These are phyloP conservation scores for Plasmodium fragile DNA, from an alignment of 169 alveolate species.

Conservation along the genomic window DNA sequence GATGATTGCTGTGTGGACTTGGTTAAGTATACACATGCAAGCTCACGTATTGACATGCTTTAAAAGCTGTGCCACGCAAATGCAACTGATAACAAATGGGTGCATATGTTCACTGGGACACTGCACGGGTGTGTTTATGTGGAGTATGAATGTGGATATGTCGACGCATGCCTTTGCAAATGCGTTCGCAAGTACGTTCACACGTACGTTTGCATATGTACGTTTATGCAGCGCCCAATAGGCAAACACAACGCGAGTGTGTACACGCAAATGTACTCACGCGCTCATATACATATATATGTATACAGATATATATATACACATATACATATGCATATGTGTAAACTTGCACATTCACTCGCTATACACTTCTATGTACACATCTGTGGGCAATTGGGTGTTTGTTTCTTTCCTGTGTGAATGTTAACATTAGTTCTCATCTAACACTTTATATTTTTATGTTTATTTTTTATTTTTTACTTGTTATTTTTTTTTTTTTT, in stretches of 20 bases:
- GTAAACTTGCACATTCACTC: neutral
- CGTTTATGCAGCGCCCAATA: neutral
- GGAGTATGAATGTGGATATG: neutral
- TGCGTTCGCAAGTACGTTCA: neutral
- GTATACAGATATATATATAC: conserved; percentile 9
- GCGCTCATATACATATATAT: neutral
- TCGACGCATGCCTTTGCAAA: neutral
- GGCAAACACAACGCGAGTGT: neutral
- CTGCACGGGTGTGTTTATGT: conserved; percentile 5
- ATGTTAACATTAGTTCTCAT: conserved; percentile 12
- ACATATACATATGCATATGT: neutral
- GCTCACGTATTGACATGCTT: neutral
- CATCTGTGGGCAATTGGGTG: neutral
- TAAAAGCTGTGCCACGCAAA: neutral
- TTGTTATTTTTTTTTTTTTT: neutral
- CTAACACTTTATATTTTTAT: conserved; percentile 32
- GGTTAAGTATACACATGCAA: neutral
- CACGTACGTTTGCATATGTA: conserved; percentile 24
- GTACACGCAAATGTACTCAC: neutral
- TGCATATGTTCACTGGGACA: neutral
- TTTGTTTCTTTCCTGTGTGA: conserved; percentile 43
- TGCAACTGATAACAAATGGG: neutral
- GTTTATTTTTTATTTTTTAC: conserved; percentile 17
- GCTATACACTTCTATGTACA: neutral
- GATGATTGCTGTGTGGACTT: neutral